Evolutionary conservation across 164 flowering plant species (phyloP).

Genomic region (Dillenia turbinata): DNA sequence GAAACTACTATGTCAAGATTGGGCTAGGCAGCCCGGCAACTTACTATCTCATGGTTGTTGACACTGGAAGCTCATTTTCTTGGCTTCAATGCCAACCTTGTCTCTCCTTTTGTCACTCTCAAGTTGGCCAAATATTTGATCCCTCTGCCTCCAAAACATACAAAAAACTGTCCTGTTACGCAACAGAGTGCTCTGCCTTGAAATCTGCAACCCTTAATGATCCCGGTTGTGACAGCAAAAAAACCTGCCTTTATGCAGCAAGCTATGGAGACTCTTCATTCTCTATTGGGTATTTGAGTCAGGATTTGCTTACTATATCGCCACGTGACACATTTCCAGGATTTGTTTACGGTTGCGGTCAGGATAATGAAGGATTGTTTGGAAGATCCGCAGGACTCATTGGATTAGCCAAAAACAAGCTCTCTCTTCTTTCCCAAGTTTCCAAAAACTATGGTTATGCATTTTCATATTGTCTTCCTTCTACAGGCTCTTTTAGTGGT

Average conservation of each 20-base stretch:
- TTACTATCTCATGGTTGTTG: constrained; percentile 26
- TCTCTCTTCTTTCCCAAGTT: constrained; percentile 37
- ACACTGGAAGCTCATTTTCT: constrained; percentile 49
- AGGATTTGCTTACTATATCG: constrained; percentile 28
- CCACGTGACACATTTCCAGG: constrained; percentile 10
- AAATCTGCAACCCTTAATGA: constrained; percentile 36
- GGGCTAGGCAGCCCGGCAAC: constrained; percentile 44
- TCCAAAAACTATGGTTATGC: constrained; percentile 25
- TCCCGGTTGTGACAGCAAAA: constrained; percentile 17
- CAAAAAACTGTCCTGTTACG: constrained; percentile 20
- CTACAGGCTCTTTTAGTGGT: constrained; percentile 23
- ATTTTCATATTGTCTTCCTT: constrained; percentile 62
- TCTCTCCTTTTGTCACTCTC: constrained; percentile 28
- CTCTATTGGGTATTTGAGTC: constrained; percentile 36
- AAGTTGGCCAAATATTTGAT: constrained; percentile 28
- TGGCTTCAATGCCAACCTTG: constrained; percentile 64
- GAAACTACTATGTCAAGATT: constrained; percentile 36
- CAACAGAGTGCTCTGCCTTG: constrained; percentile 25
- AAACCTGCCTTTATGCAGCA: constrained; percentile 30
- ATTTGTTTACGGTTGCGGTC: constrained; percentile 50
- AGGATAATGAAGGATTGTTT: constrained; percentile 43
- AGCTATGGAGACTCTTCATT: constrained; percentile 45
- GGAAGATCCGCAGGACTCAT: constrained; percentile 41
- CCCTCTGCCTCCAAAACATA: constrained; percentile 33
- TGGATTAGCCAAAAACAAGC: constrained; percentile 39